Evolutionary conservation across 2,329 filamentous ascomycete species (phyloP).

Genomic region (Thielaviopsis populi): DNA sequence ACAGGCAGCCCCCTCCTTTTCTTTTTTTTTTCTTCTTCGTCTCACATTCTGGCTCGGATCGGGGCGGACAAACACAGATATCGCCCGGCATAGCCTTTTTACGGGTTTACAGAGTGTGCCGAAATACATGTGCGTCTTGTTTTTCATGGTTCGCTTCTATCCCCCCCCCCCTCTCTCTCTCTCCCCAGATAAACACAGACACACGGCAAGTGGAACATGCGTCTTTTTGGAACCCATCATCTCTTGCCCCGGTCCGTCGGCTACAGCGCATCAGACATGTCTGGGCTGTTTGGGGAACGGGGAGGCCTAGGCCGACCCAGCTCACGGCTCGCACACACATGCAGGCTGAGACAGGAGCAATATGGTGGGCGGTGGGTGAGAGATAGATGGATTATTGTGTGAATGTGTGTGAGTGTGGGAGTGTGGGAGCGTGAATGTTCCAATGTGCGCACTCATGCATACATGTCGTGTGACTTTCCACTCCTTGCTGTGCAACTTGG

Average conservation of each 20-base stretch:
- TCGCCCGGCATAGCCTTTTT: no score
- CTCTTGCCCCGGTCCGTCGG: background rate
- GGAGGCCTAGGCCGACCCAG: background rate
- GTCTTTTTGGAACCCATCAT: background rate
- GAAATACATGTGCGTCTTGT: no score
- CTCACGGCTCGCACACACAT: background rate
- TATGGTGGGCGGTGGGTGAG: background rate
- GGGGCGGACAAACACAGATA: no score
- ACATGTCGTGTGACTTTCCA: background rate
- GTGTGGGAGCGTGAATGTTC: background rate
- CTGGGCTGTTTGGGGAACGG: background rate
- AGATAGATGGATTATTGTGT: background rate
- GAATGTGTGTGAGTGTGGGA: background rate
- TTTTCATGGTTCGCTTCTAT: no score
- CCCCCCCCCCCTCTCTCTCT: no score
- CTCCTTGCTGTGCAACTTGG: background rate
- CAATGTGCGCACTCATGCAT: background rate
- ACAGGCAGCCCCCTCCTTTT: no score
- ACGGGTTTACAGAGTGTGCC: no score
- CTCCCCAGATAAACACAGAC: no score
- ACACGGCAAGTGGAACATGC: background rate
- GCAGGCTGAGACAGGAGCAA: background rate
- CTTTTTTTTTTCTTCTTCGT: no score
- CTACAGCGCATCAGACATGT: background rate
- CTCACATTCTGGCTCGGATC: no score